Evolutionary conservation across 495 filamentous ascomycete species (phyloP), one percentile per base, ranked within the genome.

Genomic region (Melanomma pulvis-pyrius): DNA sequence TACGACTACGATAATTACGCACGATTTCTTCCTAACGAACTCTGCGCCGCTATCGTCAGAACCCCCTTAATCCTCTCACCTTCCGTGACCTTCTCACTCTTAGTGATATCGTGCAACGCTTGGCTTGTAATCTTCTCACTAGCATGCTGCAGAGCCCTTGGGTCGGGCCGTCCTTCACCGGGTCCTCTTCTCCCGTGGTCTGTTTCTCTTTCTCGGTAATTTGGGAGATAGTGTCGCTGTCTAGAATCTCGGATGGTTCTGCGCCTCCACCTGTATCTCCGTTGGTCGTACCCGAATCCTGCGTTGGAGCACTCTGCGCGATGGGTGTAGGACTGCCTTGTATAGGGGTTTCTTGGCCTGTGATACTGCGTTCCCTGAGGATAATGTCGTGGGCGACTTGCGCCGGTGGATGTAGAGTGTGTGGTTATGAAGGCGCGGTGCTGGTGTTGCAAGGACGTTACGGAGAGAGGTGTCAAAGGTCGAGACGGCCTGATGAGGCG

Each of bases 301-400:
- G 4, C 4, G 41, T 29, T 4, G 60, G 48, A 30, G 41, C 1
- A 15, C 1, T 6, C 52, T 58, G 53, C 39, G 65, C 51, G 17
- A 62, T 39, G 6, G 65, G 9, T 30, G 59, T 58, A 8, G 57
- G 51, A 1, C 57, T 51, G 8, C 57, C 49, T 29, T 50, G 24
- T 2, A 50, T 50, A 3, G 51, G 64, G 9, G 11, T 17, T 4
- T 61, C 58, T 9, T 7, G 29, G 1, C 65, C 65, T 0, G 66
- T 74, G 13, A 73, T 47, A 25, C 34, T 28, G 34, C 71, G 61
- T 65, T 75, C 74, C 44, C 72, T 74, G 50, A 72, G 61, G 12
- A 72, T 77, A 32, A 75, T 75, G 57, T 74, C 74, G 52, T 73
- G 70, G 7, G 74, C 56, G 44, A 61, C 67, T 65, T 71, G 48